Base-by-base conservation (phyloP, 371 early-diverging fungal genomes). In the Syncephalastrum racemosum region DNA sequence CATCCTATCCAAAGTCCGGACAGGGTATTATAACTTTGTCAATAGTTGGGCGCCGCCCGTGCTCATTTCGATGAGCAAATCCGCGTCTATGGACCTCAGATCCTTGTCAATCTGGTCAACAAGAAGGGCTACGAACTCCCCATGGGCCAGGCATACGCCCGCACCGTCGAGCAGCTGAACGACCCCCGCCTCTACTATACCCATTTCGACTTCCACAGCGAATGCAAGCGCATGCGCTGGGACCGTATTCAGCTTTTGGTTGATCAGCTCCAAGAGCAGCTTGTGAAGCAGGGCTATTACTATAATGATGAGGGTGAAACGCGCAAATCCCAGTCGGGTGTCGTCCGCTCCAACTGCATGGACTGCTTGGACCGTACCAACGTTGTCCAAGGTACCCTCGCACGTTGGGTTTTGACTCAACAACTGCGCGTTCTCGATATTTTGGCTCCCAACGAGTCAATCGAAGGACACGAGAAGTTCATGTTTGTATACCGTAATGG, bases 291-390 rank as follows among this genome's bases (percentile, higher is more conserved):
- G 59, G 84, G 86, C 42, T 61, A 61, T 48, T 57, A 50, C 15
- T 62, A 53, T 42, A 69, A 58, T 36, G 59, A 71, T 25, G 56
- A 56, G 40, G 46, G 48, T 6, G 51, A 63, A 10, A 13, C 40
- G 12, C 66, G 58, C 25, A 74, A 79, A 40, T 66, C 58, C 36
- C 99, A 99, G 61, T 72, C 73, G 2, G 91, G 92, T 2, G 90
- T 98, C 12, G 78, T 97, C 8, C 89, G 99, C 54, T 92, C 98
- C 8, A 99, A 99, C 71, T 99, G 99, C 70, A 98, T 99, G 89
- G 99, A 99, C 78, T 99, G 99, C 63, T 77, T 99, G 49, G 99
- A 99, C 75, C 86, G 99, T 64, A 99, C 99, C 27, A 99, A 99
- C 63, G 96, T 99, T 5, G 95, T 98, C 2, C 99, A 99, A 68